Percentiles rank a stretch among this genome's conserved stretches.
phyloP scores from a whole-genome alignment of 306 rosid genomes.

The Cucumis hystrix region DNA sequence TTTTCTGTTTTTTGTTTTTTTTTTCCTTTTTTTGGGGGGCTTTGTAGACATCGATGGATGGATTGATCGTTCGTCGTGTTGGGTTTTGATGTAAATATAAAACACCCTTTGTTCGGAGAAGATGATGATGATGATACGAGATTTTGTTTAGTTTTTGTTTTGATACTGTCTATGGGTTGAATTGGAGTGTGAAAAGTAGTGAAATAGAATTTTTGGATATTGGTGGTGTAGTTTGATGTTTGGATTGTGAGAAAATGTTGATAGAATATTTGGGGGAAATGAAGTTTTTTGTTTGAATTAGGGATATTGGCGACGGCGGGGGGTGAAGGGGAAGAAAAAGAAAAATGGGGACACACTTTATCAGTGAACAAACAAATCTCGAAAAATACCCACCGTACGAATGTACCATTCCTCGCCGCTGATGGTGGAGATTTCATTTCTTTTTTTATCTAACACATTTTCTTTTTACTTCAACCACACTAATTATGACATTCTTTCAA shows the following conservation, averaged over 20 bases:
- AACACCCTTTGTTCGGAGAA: background rate
- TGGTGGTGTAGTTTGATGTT: background rate
- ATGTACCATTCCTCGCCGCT: background rate
- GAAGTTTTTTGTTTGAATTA: background rate
- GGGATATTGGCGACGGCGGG: background rate
- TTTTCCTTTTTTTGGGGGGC: too few relatives aligned
- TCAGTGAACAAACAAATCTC: background rate
- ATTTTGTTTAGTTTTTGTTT: background rate
- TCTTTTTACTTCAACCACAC: too few relatives aligned
- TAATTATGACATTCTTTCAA: too few relatives aligned
- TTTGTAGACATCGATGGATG: background rate
- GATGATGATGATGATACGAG: background rate
- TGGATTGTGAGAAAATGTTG: background rate
- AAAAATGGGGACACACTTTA: background rate
- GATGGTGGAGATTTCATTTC: background rate
- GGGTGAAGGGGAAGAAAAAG: background rate
- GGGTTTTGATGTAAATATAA: slow-evolving; percentile 2
- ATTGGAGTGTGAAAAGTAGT: background rate
- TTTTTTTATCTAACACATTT: too few relatives aligned
- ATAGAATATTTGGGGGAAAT: background rate
- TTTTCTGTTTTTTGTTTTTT: background rate
- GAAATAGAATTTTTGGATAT: background rate
- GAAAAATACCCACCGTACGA: background rate
- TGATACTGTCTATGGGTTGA: too few relatives aligned
- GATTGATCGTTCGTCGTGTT: background rate